A percentile compares a stretch with the other conserved stretches of the same genome.
Conservation (phyloP, 352 stramenopile genomes). For the Phytophthora litchii region DNA sequence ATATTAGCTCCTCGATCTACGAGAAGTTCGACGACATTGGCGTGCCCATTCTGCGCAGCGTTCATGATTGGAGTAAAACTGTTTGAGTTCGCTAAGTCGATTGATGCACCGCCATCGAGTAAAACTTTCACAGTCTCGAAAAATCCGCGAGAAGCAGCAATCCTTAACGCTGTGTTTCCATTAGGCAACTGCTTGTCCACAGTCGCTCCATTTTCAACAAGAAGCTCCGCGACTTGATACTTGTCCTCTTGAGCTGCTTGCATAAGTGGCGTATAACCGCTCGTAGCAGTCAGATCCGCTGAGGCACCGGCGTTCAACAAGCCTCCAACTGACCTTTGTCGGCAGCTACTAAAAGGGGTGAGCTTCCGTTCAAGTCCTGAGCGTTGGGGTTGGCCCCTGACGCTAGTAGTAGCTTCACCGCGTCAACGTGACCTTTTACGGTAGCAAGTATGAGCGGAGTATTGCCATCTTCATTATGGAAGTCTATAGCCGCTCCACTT, state of each 20-base stretch:
- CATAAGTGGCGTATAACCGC: neutral
- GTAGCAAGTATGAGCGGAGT: neutral
- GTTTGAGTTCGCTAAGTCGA: slow-evolving; percentile 7
- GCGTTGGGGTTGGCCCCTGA: neutral
- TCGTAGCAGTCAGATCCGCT: neutral
- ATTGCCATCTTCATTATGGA: neutral
- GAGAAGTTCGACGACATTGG: neutral
- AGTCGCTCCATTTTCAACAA: neutral
- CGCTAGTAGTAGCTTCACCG: neutral
- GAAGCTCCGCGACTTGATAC: neutral
- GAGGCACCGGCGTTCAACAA: neutral
- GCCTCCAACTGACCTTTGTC: neutral
- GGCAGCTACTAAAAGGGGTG: neutral
- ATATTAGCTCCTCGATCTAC: neutral
- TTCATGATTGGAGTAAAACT: slow-evolving; percentile 5
- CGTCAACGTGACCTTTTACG: neutral
- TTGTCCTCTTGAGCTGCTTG: neutral
- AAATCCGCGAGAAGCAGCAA: slow-evolving; percentile 1
- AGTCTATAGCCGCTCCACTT: neutral
- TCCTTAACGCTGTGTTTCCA: slow-evolving; percentile 6
- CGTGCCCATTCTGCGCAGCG: slow-evolving; percentile 4
- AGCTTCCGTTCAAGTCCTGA: neutral
- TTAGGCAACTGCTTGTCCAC: neutral
- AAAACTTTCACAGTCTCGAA: slow-evolving; percentile 4
- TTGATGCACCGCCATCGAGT: neutral